Percentiles rank a stretch among this genome's conserved stretches.
Evolutionary conservation across 169 alveolate genomes (phyloP).

Genomic region (Cryptosporidium viatorum): DNA sequence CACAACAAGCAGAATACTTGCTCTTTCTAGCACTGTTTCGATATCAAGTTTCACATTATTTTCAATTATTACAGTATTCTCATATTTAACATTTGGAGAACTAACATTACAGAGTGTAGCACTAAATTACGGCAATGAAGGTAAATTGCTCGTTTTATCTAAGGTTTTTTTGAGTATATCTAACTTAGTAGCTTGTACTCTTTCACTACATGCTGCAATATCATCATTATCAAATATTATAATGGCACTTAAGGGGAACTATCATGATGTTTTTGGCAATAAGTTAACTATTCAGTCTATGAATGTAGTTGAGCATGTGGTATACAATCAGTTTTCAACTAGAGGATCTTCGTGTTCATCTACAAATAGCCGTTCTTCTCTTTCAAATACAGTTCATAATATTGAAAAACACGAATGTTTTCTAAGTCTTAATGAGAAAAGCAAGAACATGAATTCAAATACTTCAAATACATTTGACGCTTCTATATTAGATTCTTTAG

Average conservation of each 20-base stretch:
- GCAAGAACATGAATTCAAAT: not conserved
- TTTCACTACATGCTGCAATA: conserved; percentile 62
- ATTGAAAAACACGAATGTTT: not conserved
- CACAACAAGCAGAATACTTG: conserved; percentile 42
- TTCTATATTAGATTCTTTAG: not conserved
- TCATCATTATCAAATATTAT: conserved; percentile 63
- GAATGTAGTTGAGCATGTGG: not conserved
- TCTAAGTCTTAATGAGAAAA: not conserved
- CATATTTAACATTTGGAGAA: conserved; percentile 65
- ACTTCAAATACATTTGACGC: not conserved
- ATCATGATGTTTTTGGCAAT: not conserved
- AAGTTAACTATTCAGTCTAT: not conserved
- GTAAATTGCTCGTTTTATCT: conserved; percentile 44
- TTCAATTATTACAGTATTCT: conserved; percentile 31
- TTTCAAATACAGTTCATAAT: conserved; percentile 2
- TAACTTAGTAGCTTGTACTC: conserved; percentile 69
- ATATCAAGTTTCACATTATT: conserved; percentile 33
- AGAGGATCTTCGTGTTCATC: not conserved
- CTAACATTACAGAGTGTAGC: conserved; percentile 60
- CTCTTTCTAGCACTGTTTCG: conserved; percentile 63
- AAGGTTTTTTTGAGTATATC: conserved; percentile 59
- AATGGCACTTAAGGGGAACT: conserved; percentile 26
- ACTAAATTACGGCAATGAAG: conserved; percentile 35
- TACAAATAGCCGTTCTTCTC: conserved; percentile 13
- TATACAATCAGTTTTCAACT: not conserved